Evolutionary conservation across 768 basidiomycete genomes (phyloP).

Genomic region (Lepiota venenata): DNA sequence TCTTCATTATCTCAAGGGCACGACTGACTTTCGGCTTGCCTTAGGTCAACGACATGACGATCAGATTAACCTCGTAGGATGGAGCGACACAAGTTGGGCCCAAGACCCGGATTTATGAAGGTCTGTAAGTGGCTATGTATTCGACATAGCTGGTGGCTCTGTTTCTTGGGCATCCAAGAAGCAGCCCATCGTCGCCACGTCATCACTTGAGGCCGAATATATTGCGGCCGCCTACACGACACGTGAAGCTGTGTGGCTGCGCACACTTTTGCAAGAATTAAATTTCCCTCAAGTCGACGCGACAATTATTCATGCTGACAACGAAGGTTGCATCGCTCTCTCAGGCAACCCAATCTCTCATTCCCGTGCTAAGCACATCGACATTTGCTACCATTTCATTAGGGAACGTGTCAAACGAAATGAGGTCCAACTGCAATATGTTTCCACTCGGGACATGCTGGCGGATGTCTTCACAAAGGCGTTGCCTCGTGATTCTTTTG

Average conservation of each 20-base stretch:
- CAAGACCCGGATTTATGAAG: constrained; percentile 16
- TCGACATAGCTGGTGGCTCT: constrained; percentile 22
- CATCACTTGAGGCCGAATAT: constrained; percentile 33
- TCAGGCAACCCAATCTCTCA: constrained; percentile 25
- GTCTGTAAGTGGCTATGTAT: constrained; percentile 30
- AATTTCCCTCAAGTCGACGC: background rate
- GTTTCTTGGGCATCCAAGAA: constrained; percentile 31
- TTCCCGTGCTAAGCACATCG: constrained; percentile 33
- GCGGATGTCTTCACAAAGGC: constrained; percentile 25
- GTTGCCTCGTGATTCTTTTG: background rate
- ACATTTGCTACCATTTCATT: constrained; percentile 31
- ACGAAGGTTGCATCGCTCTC: constrained; percentile 19
- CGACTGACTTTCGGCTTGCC: background rate
- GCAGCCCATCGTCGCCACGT: constrained; percentile 29
- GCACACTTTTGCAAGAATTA: constrained; percentile 5
- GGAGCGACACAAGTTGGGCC: constrained; percentile 14
- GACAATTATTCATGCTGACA: constrained; percentile 14
- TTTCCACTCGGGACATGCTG: constrained; percentile 15
- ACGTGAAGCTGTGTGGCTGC: constrained; percentile 18
- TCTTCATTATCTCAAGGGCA: constrained; percentile 18
- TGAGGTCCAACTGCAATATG: constrained; percentile 15
- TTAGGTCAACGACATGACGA: background rate
- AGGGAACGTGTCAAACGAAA: constrained; percentile 19
- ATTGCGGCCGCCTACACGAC: constrained; percentile 25
- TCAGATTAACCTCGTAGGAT: constrained; percentile 2